These are phyloP conservation scores for Coccomyxa sp. DNA, from an alignment of 139 green algal species.

Conservation along the genomic window DNA sequence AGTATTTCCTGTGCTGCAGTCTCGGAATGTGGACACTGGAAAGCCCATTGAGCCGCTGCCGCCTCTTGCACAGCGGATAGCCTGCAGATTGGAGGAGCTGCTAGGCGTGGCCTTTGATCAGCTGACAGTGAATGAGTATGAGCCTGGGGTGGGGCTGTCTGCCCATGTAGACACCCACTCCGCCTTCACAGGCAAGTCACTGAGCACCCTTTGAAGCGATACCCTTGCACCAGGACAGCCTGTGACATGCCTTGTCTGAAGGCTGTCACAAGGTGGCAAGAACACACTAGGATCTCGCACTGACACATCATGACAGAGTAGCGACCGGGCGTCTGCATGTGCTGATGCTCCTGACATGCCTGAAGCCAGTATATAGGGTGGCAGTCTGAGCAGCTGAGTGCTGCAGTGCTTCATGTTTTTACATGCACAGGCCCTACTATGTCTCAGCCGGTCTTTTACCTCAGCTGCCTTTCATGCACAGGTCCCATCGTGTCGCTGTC, in stretches of 20 bases:
- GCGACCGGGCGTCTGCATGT: too few species aligned
- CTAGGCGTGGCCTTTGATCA: conserved; percentile 44
- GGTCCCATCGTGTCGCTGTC: conserved; percentile 83
- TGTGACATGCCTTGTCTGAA: not conserved
- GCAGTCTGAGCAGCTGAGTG: too few species aligned
- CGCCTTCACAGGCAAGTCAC: conserved; percentile 79
- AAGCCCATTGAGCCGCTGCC: conserved; percentile 9
- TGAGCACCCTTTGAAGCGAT: not conserved
- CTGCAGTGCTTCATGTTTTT: too few species aligned
- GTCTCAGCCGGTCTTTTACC: too few species aligned
- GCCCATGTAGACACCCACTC: conserved; percentile 96
- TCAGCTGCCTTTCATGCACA: conserved; percentile 3
- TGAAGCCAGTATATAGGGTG: too few species aligned
- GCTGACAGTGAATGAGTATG: conserved; percentile 95
- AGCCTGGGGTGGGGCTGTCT: conserved; percentile 80
- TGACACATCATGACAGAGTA: not conserved
- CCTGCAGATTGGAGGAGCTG: conserved; percentile 15
- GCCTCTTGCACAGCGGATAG: conserved; percentile 4
- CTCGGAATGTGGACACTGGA: conserved; percentile 8
- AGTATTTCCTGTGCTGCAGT: conserved; percentile 1
- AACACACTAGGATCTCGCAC: not conserved
- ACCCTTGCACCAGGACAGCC: not conserved
- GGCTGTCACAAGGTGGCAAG: not conserved
- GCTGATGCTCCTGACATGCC: too few species aligned
- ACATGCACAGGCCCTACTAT: not conserved